phyloP scores from a whole-genome alignment of 495 filamentous ascomycete species.

The Annulohypoxylon maeteangense region DNA sequence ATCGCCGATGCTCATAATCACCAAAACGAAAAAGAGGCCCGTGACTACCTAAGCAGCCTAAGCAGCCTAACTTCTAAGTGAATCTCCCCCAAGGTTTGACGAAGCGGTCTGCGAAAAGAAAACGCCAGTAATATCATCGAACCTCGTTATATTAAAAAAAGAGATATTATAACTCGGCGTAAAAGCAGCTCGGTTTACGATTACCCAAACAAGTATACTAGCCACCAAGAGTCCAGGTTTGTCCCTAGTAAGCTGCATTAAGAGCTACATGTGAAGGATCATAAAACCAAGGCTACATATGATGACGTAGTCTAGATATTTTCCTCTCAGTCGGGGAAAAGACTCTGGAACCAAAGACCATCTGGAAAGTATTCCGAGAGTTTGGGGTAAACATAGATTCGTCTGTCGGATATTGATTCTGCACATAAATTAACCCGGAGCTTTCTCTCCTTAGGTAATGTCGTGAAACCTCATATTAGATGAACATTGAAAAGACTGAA shows the following conservation, averaged over 20 bases:
- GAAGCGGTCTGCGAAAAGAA: slow-evolving; percentile 31
- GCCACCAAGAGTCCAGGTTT: background rate
- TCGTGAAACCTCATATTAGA: slow-evolving; percentile 1
- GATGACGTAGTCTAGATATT: slow-evolving; percentile 27
- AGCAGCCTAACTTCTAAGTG: too few relatives aligned
- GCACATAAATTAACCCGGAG: slow-evolving; percentile 20
- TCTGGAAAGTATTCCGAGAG: slow-evolving; percentile 20
- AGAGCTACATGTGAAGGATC: background rate
- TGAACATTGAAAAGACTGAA: background rate
- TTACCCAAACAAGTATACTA: slow-evolving; percentile 34
- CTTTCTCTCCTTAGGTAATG: slow-evolving; percentile 18
- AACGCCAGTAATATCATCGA: slow-evolving; percentile 16
- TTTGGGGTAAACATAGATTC: slow-evolving; percentile 1
- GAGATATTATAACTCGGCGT: slow-evolving; percentile 17
- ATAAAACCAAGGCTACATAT: slow-evolving; percentile 4
- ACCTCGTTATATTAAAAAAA: slow-evolving; percentile 2
- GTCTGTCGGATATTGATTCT: background rate
- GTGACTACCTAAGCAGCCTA: slow-evolving; percentile 22
- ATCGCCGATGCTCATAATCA: slow-evolving; percentile 39
- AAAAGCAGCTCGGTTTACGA: slow-evolving; percentile 28
- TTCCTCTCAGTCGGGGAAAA: slow-evolving; percentile 14
- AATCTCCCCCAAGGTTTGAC: background rate
- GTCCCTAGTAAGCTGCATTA: slow-evolving; percentile 1
- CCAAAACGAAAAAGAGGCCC: slow-evolving; percentile 24
- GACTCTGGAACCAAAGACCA: background rate